These are phyloP conservation scores for Entrophospora sp. DNA, from an alignment of 192 early-diverging fungal species.

Conservation along the genomic window DNA sequence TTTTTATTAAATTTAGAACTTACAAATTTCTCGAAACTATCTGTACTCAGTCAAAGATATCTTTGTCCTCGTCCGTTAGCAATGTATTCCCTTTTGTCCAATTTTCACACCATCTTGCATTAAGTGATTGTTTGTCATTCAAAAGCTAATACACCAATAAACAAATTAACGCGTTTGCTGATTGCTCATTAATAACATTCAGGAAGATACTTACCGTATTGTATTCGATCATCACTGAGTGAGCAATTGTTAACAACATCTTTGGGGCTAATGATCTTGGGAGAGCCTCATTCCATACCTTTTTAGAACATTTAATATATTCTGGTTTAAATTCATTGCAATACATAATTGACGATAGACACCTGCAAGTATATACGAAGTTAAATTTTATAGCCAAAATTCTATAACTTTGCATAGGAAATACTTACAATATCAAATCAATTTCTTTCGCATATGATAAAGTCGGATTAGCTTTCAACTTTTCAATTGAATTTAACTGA, in stretches of 20 bases:
- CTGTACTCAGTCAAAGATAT: slow-evolving; percentile 2
- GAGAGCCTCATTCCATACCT: background rate
- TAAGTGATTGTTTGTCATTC: slow-evolving; percentile 13
- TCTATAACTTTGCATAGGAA: background rate
- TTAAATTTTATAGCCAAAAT: slow-evolving; percentile 11
- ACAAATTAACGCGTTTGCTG: background rate
- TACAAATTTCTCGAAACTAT: slow-evolving; percentile 15
- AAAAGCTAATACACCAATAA: slow-evolving; percentile 7
- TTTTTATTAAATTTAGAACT: slow-evolving; percentile 3
- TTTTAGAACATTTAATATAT: background rate
- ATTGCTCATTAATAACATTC: slow-evolving; percentile 1
- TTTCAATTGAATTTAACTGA: slow-evolving; percentile 8
- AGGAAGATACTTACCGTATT: background rate
- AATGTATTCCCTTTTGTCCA: slow-evolving; percentile 10
- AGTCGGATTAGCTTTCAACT: background rate
- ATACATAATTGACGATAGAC: slow-evolving; percentile 4
- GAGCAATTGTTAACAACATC: background rate
- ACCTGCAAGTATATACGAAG: slow-evolving; percentile 4
- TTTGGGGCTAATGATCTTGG: background rate
- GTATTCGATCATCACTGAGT: slow-evolving; percentile 6
- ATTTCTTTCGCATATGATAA: slow-evolving; percentile 14
- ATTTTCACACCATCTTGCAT: background rate
- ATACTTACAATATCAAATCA: background rate
- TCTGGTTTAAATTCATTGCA: slow-evolving; percentile 12
- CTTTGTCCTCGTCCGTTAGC: background rate